phyloP scores from a whole-genome alignment of 192 early-diverging fungal species.

The Coemansia sp. region DNA sequence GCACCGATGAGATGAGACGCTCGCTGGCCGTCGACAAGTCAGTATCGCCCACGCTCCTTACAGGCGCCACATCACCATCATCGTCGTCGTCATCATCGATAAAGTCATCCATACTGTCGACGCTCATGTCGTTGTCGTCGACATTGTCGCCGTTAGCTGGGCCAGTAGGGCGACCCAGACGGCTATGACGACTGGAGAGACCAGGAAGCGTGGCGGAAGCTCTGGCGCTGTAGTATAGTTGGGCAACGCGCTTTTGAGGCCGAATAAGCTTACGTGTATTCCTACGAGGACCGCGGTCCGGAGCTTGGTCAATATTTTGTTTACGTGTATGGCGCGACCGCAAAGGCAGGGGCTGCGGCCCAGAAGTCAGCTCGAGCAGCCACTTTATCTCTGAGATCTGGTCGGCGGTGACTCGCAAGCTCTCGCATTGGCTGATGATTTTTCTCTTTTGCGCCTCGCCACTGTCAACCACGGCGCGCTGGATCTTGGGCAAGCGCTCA shows the following conservation, averaged over 20 bases:
- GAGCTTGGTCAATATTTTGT: not conserved
- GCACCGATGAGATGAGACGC: not conserved
- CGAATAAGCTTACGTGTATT: not conserved
- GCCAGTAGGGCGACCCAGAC: not conserved
- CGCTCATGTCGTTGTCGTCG: not conserved
- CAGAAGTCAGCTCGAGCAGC: slow-evolving; percentile 22
- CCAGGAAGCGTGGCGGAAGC: not conserved
- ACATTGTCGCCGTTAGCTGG: not conserved
- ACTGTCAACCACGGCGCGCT: slow-evolving; percentile 23
- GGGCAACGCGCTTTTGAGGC: not conserved
- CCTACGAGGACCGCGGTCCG: not conserved
- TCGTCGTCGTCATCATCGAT: slow-evolving; percentile 27
- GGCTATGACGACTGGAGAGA: not conserved
- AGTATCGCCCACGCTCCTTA: not conserved
- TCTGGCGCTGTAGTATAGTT: not conserved
- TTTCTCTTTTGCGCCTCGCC: slow-evolving; percentile 6
- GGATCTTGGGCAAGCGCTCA: slow-evolving; percentile 21
- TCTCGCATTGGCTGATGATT: slow-evolving; percentile 12
- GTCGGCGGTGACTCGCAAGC: slow-evolving; percentile 20
- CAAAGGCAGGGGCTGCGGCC: slow-evolving; percentile 13
- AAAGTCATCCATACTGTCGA: slow-evolving; percentile 53
- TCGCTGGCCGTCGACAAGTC: not conserved
- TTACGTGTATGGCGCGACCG: not conserved
- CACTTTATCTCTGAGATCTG: slow-evolving; percentile 24
- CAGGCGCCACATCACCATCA: not conserved